Evolutionary conservation across 257 asterid species (phyloP).

Genomic region (Fraxinus quadrangulata): DNA sequence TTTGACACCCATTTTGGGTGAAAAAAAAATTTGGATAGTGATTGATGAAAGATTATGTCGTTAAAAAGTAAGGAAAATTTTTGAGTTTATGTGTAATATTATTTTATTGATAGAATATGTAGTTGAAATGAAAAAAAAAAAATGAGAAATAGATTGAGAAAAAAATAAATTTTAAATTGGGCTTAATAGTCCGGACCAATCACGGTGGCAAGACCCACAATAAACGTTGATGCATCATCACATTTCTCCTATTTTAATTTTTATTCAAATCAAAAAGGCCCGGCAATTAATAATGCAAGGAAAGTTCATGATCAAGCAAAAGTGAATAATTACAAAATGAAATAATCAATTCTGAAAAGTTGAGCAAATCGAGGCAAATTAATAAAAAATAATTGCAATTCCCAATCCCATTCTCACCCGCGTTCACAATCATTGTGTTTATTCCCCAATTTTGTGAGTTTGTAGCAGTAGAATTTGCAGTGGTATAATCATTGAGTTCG

Average conservation of each 20-base stretch:
- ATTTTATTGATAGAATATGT: too few relatives aligned
- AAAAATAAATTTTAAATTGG: too few relatives aligned
- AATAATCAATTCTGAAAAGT: background rate
- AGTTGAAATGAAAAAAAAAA: too few relatives aligned
- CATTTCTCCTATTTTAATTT: background rate
- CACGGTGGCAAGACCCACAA: background rate
- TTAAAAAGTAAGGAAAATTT: too few relatives aligned
- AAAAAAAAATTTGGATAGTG: too few relatives aligned
- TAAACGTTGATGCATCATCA: background rate
- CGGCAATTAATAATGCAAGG: background rate
- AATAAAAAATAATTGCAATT: background rate
- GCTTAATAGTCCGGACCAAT: background rate
- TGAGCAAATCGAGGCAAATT: background rate
- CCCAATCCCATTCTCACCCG: background rate
- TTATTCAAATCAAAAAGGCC: background rate
- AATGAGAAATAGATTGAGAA: too few relatives aligned
- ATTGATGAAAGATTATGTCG: too few relatives aligned
- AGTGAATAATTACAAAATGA: slow-evolving; percentile 7
- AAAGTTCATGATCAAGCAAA: background rate
- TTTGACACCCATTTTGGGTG: too few relatives aligned
- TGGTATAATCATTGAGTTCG: background rate
- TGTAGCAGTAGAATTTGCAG: slow-evolving; percentile 1
- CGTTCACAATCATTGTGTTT: slow-evolving; percentile 6
- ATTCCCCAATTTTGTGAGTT: slow-evolving; percentile 30
- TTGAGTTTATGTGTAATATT: too few relatives aligned